These are phyloP conservation scores for Colletotrichum acutatum DNA, from an alignment of 2,329 filamentous ascomycete genomes.

Conservation along the genomic window DNA sequence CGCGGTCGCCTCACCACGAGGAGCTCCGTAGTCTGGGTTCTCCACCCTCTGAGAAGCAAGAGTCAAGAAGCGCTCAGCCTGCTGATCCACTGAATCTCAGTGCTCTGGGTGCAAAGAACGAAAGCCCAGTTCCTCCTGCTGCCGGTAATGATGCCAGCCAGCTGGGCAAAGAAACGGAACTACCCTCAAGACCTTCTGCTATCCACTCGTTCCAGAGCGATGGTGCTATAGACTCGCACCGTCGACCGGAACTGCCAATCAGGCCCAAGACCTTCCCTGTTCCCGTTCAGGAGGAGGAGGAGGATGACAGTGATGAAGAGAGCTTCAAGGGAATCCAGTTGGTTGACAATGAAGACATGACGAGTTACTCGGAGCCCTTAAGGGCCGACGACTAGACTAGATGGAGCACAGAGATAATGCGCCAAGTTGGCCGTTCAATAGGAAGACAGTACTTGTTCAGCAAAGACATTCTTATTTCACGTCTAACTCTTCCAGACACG, in stretches of 20 bases:
- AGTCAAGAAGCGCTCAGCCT: neutral
- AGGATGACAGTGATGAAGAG: conserved; percentile 44
- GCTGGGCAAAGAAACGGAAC: neutral
- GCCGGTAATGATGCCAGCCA: neutral
- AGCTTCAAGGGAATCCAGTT: conserved; percentile 50
- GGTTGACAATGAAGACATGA: conserved; percentile 48
- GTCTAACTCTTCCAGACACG: neutral
- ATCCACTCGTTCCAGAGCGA: conserved; percentile 26
- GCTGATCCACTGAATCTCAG: conserved; percentile 13
- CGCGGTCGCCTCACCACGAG: conserved; percentile 7
- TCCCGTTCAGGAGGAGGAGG: neutral
- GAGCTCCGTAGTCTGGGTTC: conserved; percentile 16
- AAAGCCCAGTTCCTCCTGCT: neutral
- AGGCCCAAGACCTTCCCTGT: conserved; percentile 23
- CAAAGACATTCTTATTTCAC: neutral
- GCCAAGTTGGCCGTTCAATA: neutral
- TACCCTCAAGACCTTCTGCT: conserved; percentile 7
- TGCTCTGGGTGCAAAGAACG: neutral
- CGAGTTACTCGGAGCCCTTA: conserved; percentile 15
- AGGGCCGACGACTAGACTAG: conserved; percentile 6
- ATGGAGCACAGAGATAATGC: neutral
- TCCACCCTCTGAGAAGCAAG: neutral
- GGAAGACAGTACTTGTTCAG: neutral
- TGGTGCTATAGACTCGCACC: conserved; percentile 9
- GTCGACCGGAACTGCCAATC: conserved; percentile 18